These are phyloP conservation scores for Kandelia obovata DNA, from an alignment of 345 rosid species.

Conservation along the genomic window DNA sequence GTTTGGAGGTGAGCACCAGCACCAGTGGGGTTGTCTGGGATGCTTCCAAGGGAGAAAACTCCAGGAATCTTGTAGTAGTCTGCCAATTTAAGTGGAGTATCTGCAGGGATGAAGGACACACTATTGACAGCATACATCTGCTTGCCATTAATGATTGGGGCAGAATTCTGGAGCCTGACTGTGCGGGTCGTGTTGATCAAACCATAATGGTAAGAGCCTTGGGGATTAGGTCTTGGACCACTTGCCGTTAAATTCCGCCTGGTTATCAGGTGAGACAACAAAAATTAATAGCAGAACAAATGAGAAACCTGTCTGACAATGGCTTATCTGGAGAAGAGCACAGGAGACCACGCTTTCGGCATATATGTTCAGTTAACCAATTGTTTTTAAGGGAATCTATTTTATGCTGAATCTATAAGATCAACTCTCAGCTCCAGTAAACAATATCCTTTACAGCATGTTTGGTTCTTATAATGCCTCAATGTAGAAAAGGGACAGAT, in stretches of 20 bases:
- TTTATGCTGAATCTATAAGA: no score
- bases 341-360: no score
- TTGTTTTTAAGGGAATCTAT: no score
- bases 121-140: slow-evolving; percentile 31
- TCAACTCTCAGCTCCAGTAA: no score
- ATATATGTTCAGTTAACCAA: no score
- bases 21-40: slow-evolving; percentile 23
- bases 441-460: no score
- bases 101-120: slow-evolving; percentile 25
- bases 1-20: slow-evolving; percentile 27
- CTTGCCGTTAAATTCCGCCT: slow-evolving; percentile 32
- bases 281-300: neutral
- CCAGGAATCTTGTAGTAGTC: slow-evolving; percentile 32
- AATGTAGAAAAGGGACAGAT: no score
- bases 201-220: slow-evolving; percentile 36
- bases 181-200: slow-evolving; percentile 24
- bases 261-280: neutral
- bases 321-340: neutral
- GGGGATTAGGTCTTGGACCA: slow-evolving; percentile 37
- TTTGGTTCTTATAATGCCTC: no score
- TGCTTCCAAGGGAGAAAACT: slow-evolving; percentile 34
- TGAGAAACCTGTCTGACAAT: neutral
- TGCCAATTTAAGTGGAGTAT: slow-evolving; percentile 32
- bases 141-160: slow-evolving; percentile 31
- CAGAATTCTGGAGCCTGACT: slow-evolving; percentile 22